These are phyloP conservation scores for Fusarium sp. DNA, from an alignment of 2,329 filamentous ascomycete genomes.

Conservation along the genomic window DNA sequence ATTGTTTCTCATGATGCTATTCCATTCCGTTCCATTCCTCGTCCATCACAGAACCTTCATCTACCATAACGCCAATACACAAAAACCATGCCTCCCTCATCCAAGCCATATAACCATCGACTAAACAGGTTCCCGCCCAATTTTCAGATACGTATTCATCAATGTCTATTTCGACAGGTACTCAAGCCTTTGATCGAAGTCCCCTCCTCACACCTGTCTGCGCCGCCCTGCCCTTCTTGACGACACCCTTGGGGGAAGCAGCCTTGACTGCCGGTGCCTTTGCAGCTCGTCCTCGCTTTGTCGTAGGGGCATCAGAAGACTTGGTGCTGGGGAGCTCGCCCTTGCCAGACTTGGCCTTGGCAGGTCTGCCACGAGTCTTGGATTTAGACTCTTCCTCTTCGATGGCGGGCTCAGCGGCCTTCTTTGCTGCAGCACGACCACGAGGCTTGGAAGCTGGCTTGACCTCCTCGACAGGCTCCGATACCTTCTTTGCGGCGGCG, in stretches of 20 bases:
- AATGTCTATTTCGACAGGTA: background rate
- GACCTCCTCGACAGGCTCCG: background rate
- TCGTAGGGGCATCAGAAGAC: background rate
- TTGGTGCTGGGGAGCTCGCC: constrained; percentile 37
- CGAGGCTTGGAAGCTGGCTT: constrained; percentile 19
- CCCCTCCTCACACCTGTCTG: constrained; percentile 29
- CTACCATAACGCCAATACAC: constrained; percentile 3
- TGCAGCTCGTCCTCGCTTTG: constrained; percentile 28
- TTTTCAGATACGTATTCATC: background rate
- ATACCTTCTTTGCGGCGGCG: background rate
- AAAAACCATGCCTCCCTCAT: background rate
- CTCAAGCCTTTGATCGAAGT: constrained; percentile 29
- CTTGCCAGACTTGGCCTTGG: constrained; percentile 38
- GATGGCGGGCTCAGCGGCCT: background rate
- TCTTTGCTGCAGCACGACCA: constrained; percentile 19
- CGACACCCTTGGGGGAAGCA: constrained; percentile 28
- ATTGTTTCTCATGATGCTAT: background rate
- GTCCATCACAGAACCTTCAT: background rate
- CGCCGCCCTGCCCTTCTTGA: constrained; percentile 31
- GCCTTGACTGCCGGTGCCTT: constrained; percentile 7
- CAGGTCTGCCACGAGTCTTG: constrained; percentile 28
- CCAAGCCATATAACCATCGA: background rate
- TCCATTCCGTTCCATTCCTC: constrained; percentile 2
- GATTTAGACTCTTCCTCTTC: constrained; percentile 16
- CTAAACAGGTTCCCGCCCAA: background rate